Conservation (phyloP, 2,329 filamentous ascomycete species). For the Exutisphaerella laricina region DNA sequence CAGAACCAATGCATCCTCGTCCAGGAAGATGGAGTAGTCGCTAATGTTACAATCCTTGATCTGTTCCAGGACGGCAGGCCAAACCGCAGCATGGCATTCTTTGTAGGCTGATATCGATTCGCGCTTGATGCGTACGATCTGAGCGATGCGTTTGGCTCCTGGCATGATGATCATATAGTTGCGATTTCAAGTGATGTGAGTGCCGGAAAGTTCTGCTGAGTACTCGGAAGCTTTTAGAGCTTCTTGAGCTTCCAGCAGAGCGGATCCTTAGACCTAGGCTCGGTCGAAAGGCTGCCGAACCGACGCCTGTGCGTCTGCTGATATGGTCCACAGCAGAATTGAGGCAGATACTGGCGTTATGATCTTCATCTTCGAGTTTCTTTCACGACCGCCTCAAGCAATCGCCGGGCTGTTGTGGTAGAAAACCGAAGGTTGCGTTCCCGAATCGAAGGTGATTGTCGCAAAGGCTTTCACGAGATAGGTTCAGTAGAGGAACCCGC, state of each 20-base stretch:
- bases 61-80: constrained; percentile 71
- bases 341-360: too few species aligned
- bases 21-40: constrained; percentile 71
- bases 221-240: not conserved
- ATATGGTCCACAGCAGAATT: too few species aligned
- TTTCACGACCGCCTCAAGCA: too few species aligned
- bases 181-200: not conserved
- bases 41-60: constrained; percentile 69
- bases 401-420: not conserved
- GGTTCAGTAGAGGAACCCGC: not conserved
- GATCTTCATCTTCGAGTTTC: too few species aligned
- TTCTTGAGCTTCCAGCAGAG: not conserved
- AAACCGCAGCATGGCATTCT: constrained; percentile 65
- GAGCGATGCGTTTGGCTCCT: constrained; percentile 53
- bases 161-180: constrained; percentile 13
- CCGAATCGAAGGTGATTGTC: not conserved
- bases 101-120: constrained; percentile 65
- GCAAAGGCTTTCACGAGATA: not conserved
- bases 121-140: constrained; percentile 67
- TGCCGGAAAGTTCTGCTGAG: not conserved
- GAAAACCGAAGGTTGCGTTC: not conserved
- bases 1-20: constrained; percentile 56
- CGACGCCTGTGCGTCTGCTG: not conserved
- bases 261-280: not conserved
- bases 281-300: constrained; percentile 2